phyloP scores from a whole-genome alignment of 176 grass and related monocot species.

The Hordeum marinum region DNA sequence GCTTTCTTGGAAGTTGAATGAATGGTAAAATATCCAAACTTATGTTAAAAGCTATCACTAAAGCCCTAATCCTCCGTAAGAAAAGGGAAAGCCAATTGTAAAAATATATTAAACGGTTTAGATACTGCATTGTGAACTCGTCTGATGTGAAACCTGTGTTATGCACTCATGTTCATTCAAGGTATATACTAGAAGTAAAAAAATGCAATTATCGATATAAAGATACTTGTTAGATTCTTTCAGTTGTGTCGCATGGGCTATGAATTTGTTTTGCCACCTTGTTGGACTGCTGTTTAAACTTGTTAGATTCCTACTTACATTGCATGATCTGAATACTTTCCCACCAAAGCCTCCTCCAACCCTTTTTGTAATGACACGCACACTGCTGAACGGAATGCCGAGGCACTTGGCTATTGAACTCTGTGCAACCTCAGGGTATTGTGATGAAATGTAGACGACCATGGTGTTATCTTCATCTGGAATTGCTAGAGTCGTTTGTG shows the following conservation, averaged over 20 bases:
- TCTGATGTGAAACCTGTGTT: too few species aligned
- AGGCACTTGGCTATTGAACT: conserved; percentile 54
- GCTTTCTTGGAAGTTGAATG: neutral
- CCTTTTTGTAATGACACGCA: conserved; percentile 68
- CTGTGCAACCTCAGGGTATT: conserved; percentile 43
- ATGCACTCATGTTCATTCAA: too few species aligned
- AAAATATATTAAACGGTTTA: too few species aligned
- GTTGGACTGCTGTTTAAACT: neutral
- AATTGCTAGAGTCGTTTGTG: conserved; percentile 53
- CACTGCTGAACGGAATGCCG: conserved; percentile 52
- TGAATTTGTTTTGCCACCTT: too few species aligned
- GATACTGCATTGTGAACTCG: neutral
- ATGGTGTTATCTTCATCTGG: conserved; percentile 77
- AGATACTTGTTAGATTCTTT: neutral
- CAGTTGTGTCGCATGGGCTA: neutral
- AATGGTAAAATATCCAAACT: neutral
- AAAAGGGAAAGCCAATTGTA: too few species aligned
- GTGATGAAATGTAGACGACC: conserved; percentile 53
- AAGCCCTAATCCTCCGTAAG: too few species aligned
- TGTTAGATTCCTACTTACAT: conserved; percentile 39
- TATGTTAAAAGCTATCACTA: neutral
- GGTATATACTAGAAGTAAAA: too few species aligned
- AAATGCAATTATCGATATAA: too few species aligned
- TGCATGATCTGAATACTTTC: conserved; percentile 28
- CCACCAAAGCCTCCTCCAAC: conserved; percentile 80